Base-by-base conservation (phyloP, 2,329 filamentous ascomycete genomes). In the Phialemoniopsis sp. region DNA sequence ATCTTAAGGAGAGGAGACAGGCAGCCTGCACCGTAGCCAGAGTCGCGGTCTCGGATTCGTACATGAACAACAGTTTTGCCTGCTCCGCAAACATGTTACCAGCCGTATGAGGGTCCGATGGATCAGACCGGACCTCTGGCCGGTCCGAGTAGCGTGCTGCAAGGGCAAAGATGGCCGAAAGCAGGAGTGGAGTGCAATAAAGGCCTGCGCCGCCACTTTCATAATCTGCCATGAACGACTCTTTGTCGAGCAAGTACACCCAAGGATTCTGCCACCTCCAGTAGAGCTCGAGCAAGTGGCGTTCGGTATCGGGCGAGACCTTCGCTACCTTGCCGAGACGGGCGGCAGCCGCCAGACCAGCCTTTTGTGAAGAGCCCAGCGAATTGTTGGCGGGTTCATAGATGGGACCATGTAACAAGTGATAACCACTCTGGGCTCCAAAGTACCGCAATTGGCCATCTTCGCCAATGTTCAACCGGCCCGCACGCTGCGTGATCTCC, bases 261-360 rank as follows among this genome's bases (percentile, higher is more conserved):
- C 53, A 56, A 0, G 50, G 45, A 12, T 57, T 56, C 31, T 52
- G 50, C 54, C 54, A 56, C 4, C 37, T 36, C 46, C 48, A 57
- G 28, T 48, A 57, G 2, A 56, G 40, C 8, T 50, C 47, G 8
- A 57, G 45, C 1, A 57, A 41, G 28, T 56, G 53, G 21, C 10
- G 21, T 26, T 26, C 21, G 21, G 21, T 26, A 8, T 47, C 40
- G 26, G 51, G 44, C 6, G 21, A 26, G 6, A 26, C 21, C 21
- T 26, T 26, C 6, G 21, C 21, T 26, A 26, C 21, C 21, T 26
- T 26, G 21, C 21, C 21, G 21, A 26, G 21, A 10, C 21, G 21
- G 10, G 21, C 21, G 21, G 21, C 21, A 10, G 21, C 21, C 6
- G 21, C 21, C 2, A 57, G 43, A 5, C 55, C 53, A 5, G 16